A percentile compares a stretch with the other conserved stretches of the same genome.
phyloP scores from a whole-genome alignment of 1,139 yeast species.

The Meyerozyma smithsonii region DNA sequence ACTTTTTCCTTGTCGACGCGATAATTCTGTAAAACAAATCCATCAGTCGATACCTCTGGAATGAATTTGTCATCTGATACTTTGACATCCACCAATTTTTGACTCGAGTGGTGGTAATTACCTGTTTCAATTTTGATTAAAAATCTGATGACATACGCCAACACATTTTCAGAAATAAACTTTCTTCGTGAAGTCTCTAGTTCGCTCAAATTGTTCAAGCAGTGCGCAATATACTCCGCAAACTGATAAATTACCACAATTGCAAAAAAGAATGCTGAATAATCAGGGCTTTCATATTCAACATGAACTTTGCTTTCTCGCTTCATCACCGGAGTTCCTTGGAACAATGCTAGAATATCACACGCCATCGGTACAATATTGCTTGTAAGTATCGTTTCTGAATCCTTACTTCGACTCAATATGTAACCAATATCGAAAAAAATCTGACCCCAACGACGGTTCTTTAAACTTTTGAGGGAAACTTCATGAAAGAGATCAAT shows the following conservation, averaged over 20 bases:
- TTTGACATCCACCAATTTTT: slow-evolving; percentile 27
- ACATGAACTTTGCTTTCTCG: slow-evolving; percentile 82
- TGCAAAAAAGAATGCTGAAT: slow-evolving; percentile 76
- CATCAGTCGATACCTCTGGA: slow-evolving; percentile 20
- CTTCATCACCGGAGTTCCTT: slow-evolving; percentile 71
- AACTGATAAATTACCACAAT: slow-evolving; percentile 66
- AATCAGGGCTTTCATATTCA: slow-evolving; percentile 85
- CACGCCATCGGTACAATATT: slow-evolving; percentile 48
- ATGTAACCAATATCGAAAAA: slow-evolving; percentile 82
- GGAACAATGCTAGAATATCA: slow-evolving; percentile 66
- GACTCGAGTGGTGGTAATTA: slow-evolving; percentile 24
- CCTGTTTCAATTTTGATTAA: slow-evolving; percentile 28
- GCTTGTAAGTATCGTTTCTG: slow-evolving; percentile 30
- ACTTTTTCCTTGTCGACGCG: slow-evolving; percentile 41
- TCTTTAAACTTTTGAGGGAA: slow-evolving; percentile 52
- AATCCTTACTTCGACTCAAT: slow-evolving; percentile 61
- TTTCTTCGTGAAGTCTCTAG: slow-evolving; percentile 13
- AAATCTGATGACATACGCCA: slow-evolving; percentile 27
- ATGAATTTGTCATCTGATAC: slow-evolving; percentile 13
- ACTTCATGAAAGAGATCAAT: slow-evolving; percentile 39
- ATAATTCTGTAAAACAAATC: slow-evolving; percentile 19
- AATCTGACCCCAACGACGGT: slow-evolving; percentile 79
- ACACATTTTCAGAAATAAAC: slow-evolving; percentile 24
- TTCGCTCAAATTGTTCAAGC: slow-evolving; percentile 30
- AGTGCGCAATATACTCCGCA: slow-evolving; percentile 53